Evolutionary conservation across 2,329 filamentous ascomycete genomes (phyloP).

Genomic region (Fusarium piperis): DNA sequence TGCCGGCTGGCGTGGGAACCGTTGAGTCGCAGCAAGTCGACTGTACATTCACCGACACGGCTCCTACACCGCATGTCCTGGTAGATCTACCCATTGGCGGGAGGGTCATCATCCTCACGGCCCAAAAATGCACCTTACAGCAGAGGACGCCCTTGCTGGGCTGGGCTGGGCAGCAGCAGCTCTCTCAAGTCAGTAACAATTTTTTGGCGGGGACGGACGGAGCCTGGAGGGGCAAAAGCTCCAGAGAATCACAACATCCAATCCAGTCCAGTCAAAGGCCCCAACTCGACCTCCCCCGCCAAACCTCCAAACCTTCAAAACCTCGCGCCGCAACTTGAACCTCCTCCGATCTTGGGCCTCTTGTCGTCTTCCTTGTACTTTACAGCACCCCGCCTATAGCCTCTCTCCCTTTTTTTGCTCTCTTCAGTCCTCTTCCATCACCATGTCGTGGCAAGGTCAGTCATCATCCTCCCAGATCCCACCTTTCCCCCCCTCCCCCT

Average conservation of each 20-base stretch:
- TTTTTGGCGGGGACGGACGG: constrained; percentile 35
- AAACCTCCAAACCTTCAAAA: constrained; percentile 32
- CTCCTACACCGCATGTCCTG: not conserved
- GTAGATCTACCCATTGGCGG: not conserved
- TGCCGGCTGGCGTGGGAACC: constrained; percentile 26
- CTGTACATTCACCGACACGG: constrained; percentile 6
- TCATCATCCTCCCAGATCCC: constrained; percentile 29
- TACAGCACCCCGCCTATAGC: not conserved
- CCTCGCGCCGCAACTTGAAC: constrained; percentile 30
- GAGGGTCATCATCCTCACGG: not conserved
- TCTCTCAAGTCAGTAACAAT: constrained; percentile 18
- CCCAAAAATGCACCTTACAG: not conserved
- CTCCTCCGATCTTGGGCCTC: not conserved
- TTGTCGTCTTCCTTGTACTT: not conserved
- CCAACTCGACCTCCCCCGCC: constrained; percentile 30
- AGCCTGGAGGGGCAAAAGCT: constrained; percentile 37
- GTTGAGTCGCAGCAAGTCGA: constrained; percentile 11
- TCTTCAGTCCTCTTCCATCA: constrained; percentile 42
- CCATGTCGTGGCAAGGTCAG: constrained; percentile 81
- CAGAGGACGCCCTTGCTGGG: not conserved
- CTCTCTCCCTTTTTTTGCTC: constrained; percentile 11
- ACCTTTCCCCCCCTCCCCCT: constrained; percentile 6
- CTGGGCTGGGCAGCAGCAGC: not conserved
- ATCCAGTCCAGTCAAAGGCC: not conserved
- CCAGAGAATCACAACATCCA: constrained; percentile 36